These are phyloP conservation scores for Aspergillus sp. DNA, from an alignment of 2,329 filamentous ascomycete species.

Conservation along the genomic window DNA sequence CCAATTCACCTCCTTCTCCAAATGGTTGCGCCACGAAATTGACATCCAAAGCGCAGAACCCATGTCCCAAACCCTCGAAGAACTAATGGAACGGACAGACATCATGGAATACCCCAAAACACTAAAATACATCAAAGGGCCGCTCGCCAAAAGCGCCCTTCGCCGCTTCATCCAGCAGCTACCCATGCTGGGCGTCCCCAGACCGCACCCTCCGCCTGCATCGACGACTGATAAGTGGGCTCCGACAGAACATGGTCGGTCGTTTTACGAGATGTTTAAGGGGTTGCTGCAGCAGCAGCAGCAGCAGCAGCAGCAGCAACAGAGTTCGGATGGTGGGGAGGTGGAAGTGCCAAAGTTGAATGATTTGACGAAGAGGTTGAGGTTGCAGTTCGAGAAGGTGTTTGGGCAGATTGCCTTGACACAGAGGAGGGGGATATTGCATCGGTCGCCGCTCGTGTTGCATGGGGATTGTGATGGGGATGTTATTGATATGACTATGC, in stretches of 20 bases:
- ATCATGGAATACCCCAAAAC: constrained; percentile 67
- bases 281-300: constrained; percentile 47
- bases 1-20: constrained; percentile 70
- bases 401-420: constrained; percentile 64
- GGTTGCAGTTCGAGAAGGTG: constrained; percentile 52
- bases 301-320: constrained; percentile 40
- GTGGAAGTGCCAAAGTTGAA: constrained; percentile 55
- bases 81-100: constrained; percentile 70
- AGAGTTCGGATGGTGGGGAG: constrained; percentile 43
- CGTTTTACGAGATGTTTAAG: constrained; percentile 42
- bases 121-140: constrained; percentile 68
- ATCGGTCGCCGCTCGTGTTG: constrained; percentile 51
- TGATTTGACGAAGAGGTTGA: constrained; percentile 56
- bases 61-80: constrained; percentile 53
- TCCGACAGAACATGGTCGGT: constrained; percentile 27
- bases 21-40: constrained; percentile 78
- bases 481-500: constrained; percentile 54
- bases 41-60: constrained; percentile 65
- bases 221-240: constrained; percentile 33
- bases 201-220: constrained; percentile 31
- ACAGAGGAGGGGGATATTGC: constrained; percentile 61
- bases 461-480: constrained; percentile 32
- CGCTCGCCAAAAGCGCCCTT: constrained; percentile 61
- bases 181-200: constrained; percentile 26
- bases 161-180: constrained; percentile 47